These are phyloP conservation scores for Phytophthora pluvialis DNA, from an alignment of 352 stramenopile genomes.

Conservation along the genomic window DNA sequence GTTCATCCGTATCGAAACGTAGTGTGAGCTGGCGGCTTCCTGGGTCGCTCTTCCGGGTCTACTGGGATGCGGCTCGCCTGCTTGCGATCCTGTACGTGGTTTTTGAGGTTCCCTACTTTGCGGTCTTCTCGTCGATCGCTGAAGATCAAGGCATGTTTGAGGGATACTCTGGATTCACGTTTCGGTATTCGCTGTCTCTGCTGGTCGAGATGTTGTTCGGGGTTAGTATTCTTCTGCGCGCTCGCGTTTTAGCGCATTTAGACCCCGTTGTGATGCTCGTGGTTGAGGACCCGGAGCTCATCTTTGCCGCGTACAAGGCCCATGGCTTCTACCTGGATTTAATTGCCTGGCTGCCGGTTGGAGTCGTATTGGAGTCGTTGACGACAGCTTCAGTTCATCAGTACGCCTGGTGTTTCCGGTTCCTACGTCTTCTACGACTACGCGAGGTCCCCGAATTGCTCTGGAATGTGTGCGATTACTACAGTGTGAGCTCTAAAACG, in stretches of 20 bases:
- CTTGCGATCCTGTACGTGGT: constrained; percentile 55
- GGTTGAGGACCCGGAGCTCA: constrained; percentile 58
- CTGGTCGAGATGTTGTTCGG: constrained; percentile 65
- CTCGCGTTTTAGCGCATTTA: constrained; percentile 60
- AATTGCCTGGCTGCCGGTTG: constrained; percentile 52
- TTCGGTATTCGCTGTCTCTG: constrained; percentile 44
- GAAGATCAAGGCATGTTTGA: constrained; percentile 57
- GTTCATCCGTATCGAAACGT: too few relatives aligned
- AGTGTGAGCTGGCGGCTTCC: constrained; percentile 46
- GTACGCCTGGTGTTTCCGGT: constrained; percentile 51
- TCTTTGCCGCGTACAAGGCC: constrained; percentile 64
- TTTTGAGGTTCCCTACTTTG: constrained; percentile 77
- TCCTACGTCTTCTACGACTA: constrained; percentile 59
- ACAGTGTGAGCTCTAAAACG: constrained; percentile 66
- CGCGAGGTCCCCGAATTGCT: constrained; percentile 49
- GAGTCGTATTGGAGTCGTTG: constrained; percentile 53
- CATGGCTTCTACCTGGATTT: constrained; percentile 67
- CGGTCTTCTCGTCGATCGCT: constrained; percentile 64
- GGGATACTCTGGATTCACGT: constrained; percentile 35
- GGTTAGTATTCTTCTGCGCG: constrained; percentile 49
- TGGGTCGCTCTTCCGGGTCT: constrained; percentile 55
- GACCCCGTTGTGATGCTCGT: constrained; percentile 67
- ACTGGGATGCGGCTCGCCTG: constrained; percentile 58
- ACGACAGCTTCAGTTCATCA: constrained; percentile 13
- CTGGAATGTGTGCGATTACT: constrained; percentile 62